Percentiles rank a stretch among this genome's conserved stretches.
Evolutionary conservation across 345 rosid genomes (phyloP).

Genomic region (Salix viminalis): DNA sequence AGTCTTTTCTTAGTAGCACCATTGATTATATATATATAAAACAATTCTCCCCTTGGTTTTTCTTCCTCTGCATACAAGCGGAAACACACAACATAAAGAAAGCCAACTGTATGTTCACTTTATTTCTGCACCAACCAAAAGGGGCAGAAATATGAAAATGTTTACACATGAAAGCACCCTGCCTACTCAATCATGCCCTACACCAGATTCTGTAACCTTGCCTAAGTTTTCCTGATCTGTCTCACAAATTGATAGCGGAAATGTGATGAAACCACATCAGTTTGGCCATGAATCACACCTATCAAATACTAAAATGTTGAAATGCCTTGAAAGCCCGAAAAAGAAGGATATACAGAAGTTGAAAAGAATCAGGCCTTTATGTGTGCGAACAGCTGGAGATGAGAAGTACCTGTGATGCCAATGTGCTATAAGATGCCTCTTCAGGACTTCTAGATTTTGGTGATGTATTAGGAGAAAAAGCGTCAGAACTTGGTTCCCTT

Average conservation of each 20-base stretch:
- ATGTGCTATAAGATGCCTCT: constrained; percentile 44
- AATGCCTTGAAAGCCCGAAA: neutral
- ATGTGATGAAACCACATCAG: neutral
- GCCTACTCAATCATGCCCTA: too few species aligned
- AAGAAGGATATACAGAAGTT: neutral
- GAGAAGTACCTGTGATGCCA: constrained; percentile 51
- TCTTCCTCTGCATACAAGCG: too few species aligned
- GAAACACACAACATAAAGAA: too few species aligned
- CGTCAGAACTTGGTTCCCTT: constrained; percentile 34
- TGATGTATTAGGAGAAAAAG: constrained; percentile 41
- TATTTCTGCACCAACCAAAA: too few species aligned
- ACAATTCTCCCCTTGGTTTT: too few species aligned
- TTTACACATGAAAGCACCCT: too few species aligned
- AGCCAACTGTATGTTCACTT: too few species aligned
- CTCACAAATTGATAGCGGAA: neutral
- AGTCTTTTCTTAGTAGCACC: too few species aligned
- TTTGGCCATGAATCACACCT: neutral
- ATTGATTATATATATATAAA: too few species aligned
- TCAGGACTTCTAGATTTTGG: constrained; percentile 36
- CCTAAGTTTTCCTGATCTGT: neutral
- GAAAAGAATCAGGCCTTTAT: neutral
- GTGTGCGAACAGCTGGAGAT: neutral
- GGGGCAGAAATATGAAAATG: too few species aligned
- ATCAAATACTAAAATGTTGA: neutral
- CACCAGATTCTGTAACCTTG: too few species aligned